Evolutionary conservation across 345 rosid genomes (phyloP), one percentile per base, ranked within the genome.

Genomic region (Aquilaria yunnanensis): DNA sequence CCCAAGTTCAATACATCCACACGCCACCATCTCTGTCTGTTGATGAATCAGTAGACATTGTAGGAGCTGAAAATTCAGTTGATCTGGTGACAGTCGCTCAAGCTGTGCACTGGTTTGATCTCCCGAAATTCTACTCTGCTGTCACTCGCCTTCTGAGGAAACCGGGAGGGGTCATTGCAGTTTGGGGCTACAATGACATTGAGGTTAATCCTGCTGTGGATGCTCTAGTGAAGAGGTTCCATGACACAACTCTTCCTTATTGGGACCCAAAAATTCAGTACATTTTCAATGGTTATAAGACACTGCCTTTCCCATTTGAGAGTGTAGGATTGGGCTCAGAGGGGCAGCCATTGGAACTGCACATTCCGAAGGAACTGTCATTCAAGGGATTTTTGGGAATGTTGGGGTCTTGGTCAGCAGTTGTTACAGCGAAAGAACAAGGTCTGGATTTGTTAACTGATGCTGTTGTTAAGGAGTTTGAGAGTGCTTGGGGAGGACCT

Each of bases 21-120:
- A 78, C 97, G 12, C 86, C 84, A 2, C 37, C 45, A 63, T 67
- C 88, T 4, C 70, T 87, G 47, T 63, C 88, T 0, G 76, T 80
- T 12, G 87, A 87, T 9, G 77, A 90, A 33, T 47, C 77, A 3
- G 74, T 83, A 34, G 16, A 72, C 47, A 12, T 73, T 12, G 32
- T 87, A 1, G 86, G 92, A 1, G 81, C 82, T 1, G 92, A 83
- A 56, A 74, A 78, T 53, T 75, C 81, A 0, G 82, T 87, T 0
- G 87, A 90, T 70, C 54, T 87, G 10, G 74, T 89, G 13, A 83
- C 84, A 0, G 80, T 81, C 2, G 88, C 86, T 2, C 72, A 73
- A 51, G 92, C 85, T 2, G 72, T 82, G 11, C 88, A 84, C 72
- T 80, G 92, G 90, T 83, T 88, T 56, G 88, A 88, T 52, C 81